Conservation (phyloP, 495 filamentous ascomycete genomes). For the Monascus purpureus region DNA sequence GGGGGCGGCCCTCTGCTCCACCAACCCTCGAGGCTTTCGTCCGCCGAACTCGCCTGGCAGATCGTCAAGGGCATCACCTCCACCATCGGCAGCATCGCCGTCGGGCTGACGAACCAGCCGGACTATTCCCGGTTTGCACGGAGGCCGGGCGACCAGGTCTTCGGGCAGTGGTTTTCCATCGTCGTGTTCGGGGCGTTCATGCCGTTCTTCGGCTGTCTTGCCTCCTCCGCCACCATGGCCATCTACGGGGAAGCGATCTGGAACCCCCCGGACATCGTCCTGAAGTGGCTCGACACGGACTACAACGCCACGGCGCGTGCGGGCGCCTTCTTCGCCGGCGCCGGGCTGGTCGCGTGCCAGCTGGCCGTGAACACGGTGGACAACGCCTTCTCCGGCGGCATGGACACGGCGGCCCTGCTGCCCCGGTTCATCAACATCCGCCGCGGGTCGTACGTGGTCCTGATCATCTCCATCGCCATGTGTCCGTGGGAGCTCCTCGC, state of each 20-base stretch:
- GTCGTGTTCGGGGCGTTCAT: constrained; percentile 11
- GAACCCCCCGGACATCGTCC: constrained; percentile 23
- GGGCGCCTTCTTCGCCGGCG: constrained; percentile 28
- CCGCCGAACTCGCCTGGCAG: constrained; percentile 7
- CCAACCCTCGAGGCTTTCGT: constrained; percentile 4
- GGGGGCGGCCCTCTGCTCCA: constrained; percentile 12
- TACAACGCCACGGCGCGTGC: constrained; percentile 19
- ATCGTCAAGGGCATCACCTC: constrained; percentile 13
- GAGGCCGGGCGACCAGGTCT: constrained; percentile 10
- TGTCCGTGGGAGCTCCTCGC: constrained; percentile 34
- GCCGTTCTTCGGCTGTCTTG: constrained; percentile 18
- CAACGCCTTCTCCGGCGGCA: constrained; percentile 24
- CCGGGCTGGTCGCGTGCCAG: constrained; percentile 18
- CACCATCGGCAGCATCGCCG: constrained; percentile 12
- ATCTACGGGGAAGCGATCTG: constrained; percentile 20
- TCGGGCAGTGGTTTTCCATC: constrained; percentile 13
- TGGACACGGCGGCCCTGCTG: constrained; percentile 29
- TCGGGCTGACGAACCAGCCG: constrained; percentile 11
- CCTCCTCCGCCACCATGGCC: constrained; percentile 13
- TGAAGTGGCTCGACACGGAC: constrained; percentile 13
- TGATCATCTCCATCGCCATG: constrained; percentile 26
- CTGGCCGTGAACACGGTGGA: constrained; percentile 17
- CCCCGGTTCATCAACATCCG: constrained; percentile 36
- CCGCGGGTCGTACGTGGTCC: constrained; percentile 25
- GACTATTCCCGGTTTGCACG: constrained; percentile 17